These are phyloP conservation scores for Leccinum variicolor DNA, from an alignment of 768 basidiomycete genomes.

Conservation along the genomic window DNA sequence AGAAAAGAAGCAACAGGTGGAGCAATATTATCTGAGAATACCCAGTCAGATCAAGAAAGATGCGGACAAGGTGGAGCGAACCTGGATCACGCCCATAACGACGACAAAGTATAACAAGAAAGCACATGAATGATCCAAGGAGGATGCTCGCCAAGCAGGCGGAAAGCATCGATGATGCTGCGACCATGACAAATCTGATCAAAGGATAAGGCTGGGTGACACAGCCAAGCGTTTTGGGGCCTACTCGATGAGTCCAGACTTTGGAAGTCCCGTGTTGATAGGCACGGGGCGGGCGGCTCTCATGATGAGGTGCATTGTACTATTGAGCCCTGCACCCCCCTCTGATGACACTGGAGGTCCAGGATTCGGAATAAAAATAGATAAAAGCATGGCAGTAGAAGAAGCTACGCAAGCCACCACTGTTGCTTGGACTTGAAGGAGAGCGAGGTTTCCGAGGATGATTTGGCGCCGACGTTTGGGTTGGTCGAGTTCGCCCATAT, in stretches of 20 bases:
- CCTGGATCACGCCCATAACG: slow-evolving; percentile 81
- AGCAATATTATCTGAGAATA: slow-evolving; percentile 80
- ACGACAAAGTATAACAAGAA: slow-evolving; percentile 75
- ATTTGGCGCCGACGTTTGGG: slow-evolving; percentile 57
- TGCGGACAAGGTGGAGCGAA: slow-evolving; percentile 26
- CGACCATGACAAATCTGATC: slow-evolving; percentile 70
- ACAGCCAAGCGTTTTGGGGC: slow-evolving; percentile 3
- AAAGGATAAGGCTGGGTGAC: slow-evolving; percentile 2
- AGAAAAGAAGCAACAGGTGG: slow-evolving; percentile 91
- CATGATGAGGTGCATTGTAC: slow-evolving; percentile 3
- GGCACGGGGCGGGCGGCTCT: slow-evolving; percentile 26
- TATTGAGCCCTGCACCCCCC: slow-evolving; percentile 8
- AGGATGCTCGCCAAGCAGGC: slow-evolving; percentile 73
- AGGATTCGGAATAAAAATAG: slow-evolving; percentile 51
- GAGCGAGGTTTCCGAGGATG: slow-evolving; percentile 75
- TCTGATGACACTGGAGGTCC: slow-evolving; percentile 7
- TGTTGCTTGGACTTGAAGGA: slow-evolving; percentile 92
- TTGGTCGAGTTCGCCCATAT: slow-evolving; percentile 88
- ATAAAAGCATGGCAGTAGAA: slow-evolving; percentile 68
- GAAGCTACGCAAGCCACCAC: slow-evolving; percentile 87
- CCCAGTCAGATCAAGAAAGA: not conserved
- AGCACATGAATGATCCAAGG: slow-evolving; percentile 92
- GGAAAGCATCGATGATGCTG: slow-evolving; percentile 75
- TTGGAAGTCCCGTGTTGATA: slow-evolving; percentile 27
- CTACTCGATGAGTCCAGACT: slow-evolving; percentile 41